These are phyloP conservation scores for Paramecium sonneborni DNA, from an alignment of 73 alveolate species.

Conservation along the genomic window DNA sequence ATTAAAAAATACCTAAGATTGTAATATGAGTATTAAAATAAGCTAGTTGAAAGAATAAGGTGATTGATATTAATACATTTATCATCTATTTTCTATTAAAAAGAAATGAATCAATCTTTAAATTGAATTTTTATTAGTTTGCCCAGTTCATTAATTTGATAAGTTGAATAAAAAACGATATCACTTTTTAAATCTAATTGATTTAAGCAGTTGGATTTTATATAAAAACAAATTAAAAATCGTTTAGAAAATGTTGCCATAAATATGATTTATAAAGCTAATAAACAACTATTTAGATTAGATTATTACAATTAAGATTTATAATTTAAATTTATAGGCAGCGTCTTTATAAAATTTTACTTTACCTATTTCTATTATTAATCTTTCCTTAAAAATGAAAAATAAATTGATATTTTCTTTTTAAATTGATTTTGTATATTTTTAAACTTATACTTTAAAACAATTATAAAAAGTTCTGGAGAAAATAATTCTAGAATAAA, in stretches of 20 bases:
- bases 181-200: neutral
- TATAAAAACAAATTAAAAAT: too few relatives aligned
- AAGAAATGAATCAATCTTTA: neutral
- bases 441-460: constrained; percentile 56
- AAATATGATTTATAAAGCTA: too few relatives aligned
- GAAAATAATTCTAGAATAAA: constrained; percentile 84
- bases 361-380: too few relatives aligned
- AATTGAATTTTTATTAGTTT: neutral
- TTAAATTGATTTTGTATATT: neutral
- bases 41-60: neutral
- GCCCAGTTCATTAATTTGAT: neutral
- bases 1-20: neutral
- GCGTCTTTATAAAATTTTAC: too few relatives aligned
- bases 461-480: constrained; percentile 98
- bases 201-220: too few relatives aligned
- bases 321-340: too few relatives aligned
- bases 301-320: too few relatives aligned
- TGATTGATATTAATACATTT: neutral
- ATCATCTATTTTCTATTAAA: too few relatives aligned
- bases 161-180: neutral
- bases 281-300: too few relatives aligned
- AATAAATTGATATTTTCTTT: too few relatives aligned
- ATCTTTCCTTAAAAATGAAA: too few relatives aligned
- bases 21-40: neutral
- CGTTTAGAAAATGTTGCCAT: too few relatives aligned